Conservation (phyloP, 345 rosid species). For the Psidium guajava region DNA sequence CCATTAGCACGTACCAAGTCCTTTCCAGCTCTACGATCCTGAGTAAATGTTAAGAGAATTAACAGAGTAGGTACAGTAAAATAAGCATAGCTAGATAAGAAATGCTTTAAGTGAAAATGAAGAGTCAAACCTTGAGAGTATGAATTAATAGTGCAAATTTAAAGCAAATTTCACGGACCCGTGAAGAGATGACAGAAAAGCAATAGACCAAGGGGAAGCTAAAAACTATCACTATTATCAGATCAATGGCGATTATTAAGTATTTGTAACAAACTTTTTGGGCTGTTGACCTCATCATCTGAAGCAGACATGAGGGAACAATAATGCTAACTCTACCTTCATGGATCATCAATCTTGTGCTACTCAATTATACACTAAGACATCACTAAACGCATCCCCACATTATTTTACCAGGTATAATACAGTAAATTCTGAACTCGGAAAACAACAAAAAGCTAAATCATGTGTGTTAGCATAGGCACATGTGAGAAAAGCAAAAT, state of each 20-base stretch:
- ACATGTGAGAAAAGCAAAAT: neutral
- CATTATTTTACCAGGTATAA: neutral
- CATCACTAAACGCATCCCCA: neutral
- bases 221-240: neutral
- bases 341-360: neutral
- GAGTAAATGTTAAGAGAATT: neutral
- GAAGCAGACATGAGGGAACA: neutral
- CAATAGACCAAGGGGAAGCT: neutral
- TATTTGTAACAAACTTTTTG: neutral
- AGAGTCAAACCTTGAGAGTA: neutral
- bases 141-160: neutral
- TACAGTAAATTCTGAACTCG: neutral
- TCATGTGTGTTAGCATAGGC: neutral
- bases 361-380: neutral
- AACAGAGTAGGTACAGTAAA: conserved; percentile 1
- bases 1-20: conserved; percentile 7
- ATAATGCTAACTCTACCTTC: neutral
- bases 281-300: neutral
- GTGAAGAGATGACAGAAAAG: neutral
- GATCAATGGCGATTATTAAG: neutral
- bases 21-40: conserved; percentile 22
- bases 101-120: neutral
- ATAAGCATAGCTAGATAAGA: neutral
- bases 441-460: neutral
- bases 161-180: neutral